Evolutionary conservation across 164 flowering plant species (phyloP).

Genomic region (Houttuynia cordata): DNA sequence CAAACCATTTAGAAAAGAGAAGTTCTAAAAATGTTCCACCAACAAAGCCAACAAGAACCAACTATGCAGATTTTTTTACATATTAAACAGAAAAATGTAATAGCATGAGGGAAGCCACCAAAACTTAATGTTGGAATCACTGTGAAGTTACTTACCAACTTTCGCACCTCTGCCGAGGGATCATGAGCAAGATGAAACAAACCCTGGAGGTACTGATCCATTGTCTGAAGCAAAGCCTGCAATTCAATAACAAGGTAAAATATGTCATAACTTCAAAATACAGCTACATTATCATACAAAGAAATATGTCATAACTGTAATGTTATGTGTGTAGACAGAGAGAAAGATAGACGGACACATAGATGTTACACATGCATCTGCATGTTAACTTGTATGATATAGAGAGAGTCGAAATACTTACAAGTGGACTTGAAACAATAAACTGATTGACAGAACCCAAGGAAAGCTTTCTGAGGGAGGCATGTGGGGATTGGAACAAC

Average conservation of each 20-base stretch:
- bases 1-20: no score
- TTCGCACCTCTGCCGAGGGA: constrained; percentile 76
- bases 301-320: not conserved
- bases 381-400: not conserved
- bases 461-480: constrained; percentile 77
- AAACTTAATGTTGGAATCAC: no score
- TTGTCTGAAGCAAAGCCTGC: constrained; percentile 65
- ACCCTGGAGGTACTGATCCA: constrained; percentile 96
- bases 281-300: not conserved
- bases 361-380: not conserved
- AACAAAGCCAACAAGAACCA: no score
- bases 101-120: no score
- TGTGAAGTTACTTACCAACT: constrained; percentile 50
- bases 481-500: constrained; percentile 91
- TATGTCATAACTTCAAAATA: constrained; percentile 1
- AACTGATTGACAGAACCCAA: constrained; percentile 82
- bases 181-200: constrained; percentile 85
- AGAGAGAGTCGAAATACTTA: constrained; percentile 22
- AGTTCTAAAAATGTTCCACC: no score
- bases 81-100: no score
- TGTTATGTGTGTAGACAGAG: not conserved
- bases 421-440: constrained; percentile 91
- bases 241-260: constrained; percentile 5
- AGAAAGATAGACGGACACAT: not conserved
- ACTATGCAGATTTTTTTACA: no score